phyloP scores from a whole-genome alignment of 2,329 filamentous ascomycete species.

The Paracorniculantispora psalliotae region DNA sequence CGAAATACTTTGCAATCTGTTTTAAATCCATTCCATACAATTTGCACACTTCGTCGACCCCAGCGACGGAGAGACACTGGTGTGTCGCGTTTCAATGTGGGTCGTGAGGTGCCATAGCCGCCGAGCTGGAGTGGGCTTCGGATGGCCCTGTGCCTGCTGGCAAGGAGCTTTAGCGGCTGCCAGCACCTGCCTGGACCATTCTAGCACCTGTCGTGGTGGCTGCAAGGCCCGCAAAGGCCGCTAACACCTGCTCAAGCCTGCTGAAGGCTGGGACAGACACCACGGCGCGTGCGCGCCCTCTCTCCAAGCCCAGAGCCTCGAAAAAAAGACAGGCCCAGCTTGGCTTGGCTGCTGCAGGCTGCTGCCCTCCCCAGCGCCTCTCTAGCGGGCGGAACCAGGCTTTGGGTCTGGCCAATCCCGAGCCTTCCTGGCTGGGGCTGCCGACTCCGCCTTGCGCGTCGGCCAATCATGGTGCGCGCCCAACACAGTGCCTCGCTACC shows the following conservation, averaged over 20 bases:
- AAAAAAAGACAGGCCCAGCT: too few species aligned
- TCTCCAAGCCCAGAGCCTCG: too few species aligned
- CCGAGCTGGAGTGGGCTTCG: constrained; percentile 4
- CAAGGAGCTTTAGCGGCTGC: not conserved
- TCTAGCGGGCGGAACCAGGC: constrained; percentile 7
- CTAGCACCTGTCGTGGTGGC: not conserved
- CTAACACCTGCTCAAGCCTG: too few species aligned
- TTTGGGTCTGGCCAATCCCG: not conserved
- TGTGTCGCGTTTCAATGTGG: constrained; percentile 11
- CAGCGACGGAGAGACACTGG: too few species aligned
- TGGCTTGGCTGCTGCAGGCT: too few species aligned
- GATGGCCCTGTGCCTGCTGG: not conserved
- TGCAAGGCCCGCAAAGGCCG: not conserved
- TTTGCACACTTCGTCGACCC: too few species aligned
- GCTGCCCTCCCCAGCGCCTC: not conserved
- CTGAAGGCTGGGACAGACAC: not conserved
- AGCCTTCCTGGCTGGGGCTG: constrained; percentile 3
- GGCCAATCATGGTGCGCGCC: constrained; percentile 5
- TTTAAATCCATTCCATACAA: too few species aligned
- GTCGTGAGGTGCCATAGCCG: constrained; percentile 7
- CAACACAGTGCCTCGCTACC: constrained; percentile 1
- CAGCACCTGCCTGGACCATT: constrained; percentile 1
- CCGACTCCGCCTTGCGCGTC: constrained; percentile 8
- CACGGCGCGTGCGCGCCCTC: too few species aligned
- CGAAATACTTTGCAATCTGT: too few species aligned